phyloP scores from a whole-genome alignment of 2,329 filamentous ascomycete species.

The Fusarium tanahbumbuense region DNA sequence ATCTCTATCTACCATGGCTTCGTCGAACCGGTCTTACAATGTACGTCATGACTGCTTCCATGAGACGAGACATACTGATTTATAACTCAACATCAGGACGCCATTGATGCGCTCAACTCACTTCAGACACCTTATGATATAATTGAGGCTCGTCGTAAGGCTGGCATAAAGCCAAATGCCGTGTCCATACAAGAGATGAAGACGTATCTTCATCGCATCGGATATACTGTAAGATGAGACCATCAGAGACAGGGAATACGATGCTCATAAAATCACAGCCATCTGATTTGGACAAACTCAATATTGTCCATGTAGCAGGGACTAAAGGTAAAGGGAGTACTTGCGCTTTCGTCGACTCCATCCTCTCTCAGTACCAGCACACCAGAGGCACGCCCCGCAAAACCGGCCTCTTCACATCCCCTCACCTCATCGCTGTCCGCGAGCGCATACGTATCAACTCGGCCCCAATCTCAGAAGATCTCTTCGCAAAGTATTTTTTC shows the following conservation, averaged over 20 bases:
- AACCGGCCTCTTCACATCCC: conserved; percentile 75
- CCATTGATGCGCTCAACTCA: conserved; percentile 85
- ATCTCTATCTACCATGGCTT: conserved; percentile 46
- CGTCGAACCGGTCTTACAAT: conserved; percentile 50
- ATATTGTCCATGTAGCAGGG: conserved; percentile 76
- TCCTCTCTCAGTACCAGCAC: conserved; percentile 65
- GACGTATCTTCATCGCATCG: conserved; percentile 79
- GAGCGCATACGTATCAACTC: conserved; percentile 75
- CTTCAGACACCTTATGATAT: conserved; percentile 89
- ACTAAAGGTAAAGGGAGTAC: conserved; percentile 84
- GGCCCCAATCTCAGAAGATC: conserved; percentile 64
- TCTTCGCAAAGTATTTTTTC: conserved; percentile 75
- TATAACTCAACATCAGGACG: conserved; percentile 70
- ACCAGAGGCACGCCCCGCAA: conserved; percentile 53
- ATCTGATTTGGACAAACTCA: conserved; percentile 68
- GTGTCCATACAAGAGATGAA: conserved; percentile 81
- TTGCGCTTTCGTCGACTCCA: conserved; percentile 74
- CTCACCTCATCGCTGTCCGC: conserved; percentile 74
- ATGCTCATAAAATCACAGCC: conserved; percentile 43
- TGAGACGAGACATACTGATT: neutral
- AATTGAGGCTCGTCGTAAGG: conserved; percentile 81
- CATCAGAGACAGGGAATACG: neutral
- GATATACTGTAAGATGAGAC: conserved; percentile 69
- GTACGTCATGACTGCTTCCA: conserved; percentile 29
- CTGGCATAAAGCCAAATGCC: conserved; percentile 76